Percentiles rank a stretch among this genome's conserved stretches.
Evolutionary conservation across 2,329 filamentous ascomycete genomes (phyloP).

Genomic region (Fusarium subtropicale): DNA sequence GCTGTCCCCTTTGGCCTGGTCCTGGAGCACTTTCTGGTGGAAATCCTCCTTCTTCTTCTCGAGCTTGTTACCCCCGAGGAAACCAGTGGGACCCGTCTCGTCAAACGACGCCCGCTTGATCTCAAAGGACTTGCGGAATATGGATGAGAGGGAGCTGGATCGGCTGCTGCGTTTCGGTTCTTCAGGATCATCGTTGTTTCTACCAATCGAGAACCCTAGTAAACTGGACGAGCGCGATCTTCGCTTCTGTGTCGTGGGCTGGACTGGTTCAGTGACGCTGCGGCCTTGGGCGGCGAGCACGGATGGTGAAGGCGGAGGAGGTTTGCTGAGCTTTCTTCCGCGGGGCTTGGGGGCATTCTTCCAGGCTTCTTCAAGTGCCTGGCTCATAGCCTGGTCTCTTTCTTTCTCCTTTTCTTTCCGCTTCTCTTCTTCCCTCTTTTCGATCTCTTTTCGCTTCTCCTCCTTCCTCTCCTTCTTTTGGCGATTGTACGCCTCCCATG

Average conservation of each 20-base stretch:
- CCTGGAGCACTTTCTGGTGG: conserved; percentile 47
- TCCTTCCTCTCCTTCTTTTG: conserved; percentile 66
- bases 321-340: conserved; percentile 50
- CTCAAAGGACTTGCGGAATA: conserved; percentile 53
- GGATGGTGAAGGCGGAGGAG: conserved; percentile 44
- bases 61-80: conserved; percentile 57
- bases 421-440: conserved; percentile 49
- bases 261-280: conserved; percentile 34
- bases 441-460: conserved; percentile 57
- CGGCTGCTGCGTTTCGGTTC: conserved; percentile 49
- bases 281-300: conserved; percentile 26
- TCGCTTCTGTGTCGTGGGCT: conserved; percentile 35
- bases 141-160: conserved; percentile 53
- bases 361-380: conserved; percentile 42
- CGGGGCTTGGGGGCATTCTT: conserved; percentile 42
- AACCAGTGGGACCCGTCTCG: conserved; percentile 49
- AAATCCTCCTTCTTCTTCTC: conserved; percentile 54
- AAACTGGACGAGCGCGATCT: conserved; percentile 47
- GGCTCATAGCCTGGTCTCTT: conserved; percentile 31
- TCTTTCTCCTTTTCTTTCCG: conserved; percentile 45
- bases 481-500: conserved; percentile 68
- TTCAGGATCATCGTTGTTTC: conserved; percentile 39
- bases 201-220: conserved; percentile 42
- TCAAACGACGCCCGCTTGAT: conserved; percentile 51
- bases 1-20: conserved; percentile 43